Conservation (phyloP, 2,329 filamentous ascomycete species). For the Phyllosticta citriasiana region DNA sequence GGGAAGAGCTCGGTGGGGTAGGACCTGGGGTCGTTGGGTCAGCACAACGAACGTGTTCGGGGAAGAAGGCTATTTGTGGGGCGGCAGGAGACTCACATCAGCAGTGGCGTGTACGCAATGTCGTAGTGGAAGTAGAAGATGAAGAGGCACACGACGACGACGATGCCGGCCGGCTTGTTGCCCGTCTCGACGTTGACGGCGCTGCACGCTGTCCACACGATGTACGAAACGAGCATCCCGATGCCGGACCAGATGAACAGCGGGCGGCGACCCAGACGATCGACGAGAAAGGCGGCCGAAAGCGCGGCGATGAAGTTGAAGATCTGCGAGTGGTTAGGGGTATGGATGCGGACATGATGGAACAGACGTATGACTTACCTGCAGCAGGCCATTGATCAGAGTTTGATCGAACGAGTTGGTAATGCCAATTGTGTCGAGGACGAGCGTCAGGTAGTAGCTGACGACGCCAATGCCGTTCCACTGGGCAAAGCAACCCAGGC, state of each 20-base stretch:
- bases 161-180: conserved; percentile 17
- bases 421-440: conserved; percentile 27
- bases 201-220: conserved; percentile 15
- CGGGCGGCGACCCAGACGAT: conserved; percentile 23
- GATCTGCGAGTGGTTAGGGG: not conserved
- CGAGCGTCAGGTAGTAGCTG: conserved; percentile 30
- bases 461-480: conserved; percentile 47
- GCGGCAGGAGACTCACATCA: conserved; percentile 16
- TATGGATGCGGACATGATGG: not conserved
- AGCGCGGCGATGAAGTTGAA: conserved; percentile 10
- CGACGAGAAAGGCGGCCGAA: conserved; percentile 23
- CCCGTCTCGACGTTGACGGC: conserved; percentile 15
- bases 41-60: too few species aligned
- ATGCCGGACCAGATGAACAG: conserved; percentile 27
- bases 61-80: not conserved
- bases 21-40: conserved; percentile 10
- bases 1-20: conserved; percentile 39
- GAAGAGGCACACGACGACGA: conserved; percentile 19
- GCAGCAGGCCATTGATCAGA: conserved; percentile 37
- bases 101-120: conserved; percentile 21
- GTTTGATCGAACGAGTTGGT: conserved; percentile 27
- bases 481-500: conserved; percentile 46
- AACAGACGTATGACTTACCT: not conserved
- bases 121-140: conserved; percentile 11
- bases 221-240: conserved; percentile 32